A percentile compares a stretch with the other conserved stretches of the same genome.
Evolutionary conservation across 2,329 filamentous ascomycete genomes (phyloP).

Genomic region (Arthrinium phaeospermum): DNA sequence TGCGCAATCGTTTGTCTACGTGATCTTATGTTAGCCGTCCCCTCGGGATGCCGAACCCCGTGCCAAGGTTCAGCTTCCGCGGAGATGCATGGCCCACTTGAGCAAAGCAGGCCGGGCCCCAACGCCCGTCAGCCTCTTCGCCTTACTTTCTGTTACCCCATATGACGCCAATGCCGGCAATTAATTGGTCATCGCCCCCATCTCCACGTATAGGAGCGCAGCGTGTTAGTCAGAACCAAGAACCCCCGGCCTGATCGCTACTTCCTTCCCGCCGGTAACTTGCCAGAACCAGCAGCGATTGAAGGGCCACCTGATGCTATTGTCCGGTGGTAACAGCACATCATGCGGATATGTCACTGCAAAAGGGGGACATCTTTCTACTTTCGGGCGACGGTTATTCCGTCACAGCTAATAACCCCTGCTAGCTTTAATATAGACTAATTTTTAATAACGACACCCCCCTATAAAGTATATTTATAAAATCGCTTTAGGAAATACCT

Average conservation of each 20-base stretch:
- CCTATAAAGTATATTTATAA: no score
- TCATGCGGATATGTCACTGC: not conserved
- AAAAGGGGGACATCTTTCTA: not conserved
- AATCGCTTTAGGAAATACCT: no score
- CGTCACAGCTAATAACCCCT: no score
- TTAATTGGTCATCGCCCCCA: slow-evolving; percentile 10
- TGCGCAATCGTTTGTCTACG: no score
- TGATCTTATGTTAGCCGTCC: no score
- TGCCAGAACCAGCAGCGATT: not conserved
- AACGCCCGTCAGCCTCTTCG: not conserved
- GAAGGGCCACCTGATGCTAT: not conserved
- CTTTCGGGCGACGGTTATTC: no score
- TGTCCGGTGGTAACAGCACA: not conserved
- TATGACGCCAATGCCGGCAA: slow-evolving; percentile 15
- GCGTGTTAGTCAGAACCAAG: slow-evolving; percentile 14
- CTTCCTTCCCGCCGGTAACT: not conserved
- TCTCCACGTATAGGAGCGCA: slow-evolving; percentile 6
- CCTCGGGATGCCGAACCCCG: not conserved
- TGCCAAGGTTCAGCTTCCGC: slow-evolving; percentile 12
- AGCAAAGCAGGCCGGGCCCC: not conserved
- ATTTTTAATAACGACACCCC: no score
- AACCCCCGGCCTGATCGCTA: not conserved
- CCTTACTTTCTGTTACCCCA: slow-evolving; percentile 20
- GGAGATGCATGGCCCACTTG: slow-evolving; percentile 17
- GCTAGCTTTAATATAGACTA: no score